These are phyloP conservation scores for Nothopassalora personata DNA, from an alignment of 2,329 filamentous ascomycete genomes.

Conservation along the genomic window DNA sequence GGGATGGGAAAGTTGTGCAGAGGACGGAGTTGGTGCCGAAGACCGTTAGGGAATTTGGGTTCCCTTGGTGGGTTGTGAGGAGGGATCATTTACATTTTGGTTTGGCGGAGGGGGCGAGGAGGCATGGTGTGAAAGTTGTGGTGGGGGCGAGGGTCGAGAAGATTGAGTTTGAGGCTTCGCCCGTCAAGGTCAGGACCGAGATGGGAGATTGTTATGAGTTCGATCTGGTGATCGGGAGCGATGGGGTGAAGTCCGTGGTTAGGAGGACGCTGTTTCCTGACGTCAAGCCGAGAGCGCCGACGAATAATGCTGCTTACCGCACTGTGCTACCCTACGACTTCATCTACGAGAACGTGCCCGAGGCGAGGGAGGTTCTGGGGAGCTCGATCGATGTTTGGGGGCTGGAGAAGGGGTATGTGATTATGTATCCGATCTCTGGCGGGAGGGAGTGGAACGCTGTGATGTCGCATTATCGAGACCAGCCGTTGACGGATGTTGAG, in stretches of 20 bases:
- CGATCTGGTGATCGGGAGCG: slow-evolving; percentile 26
- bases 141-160: slow-evolving; percentile 33
- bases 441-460: slow-evolving; percentile 44
- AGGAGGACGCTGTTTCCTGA: slow-evolving; percentile 37
- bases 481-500: slow-evolving; percentile 24
- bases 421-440: slow-evolving; percentile 41
- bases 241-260: slow-evolving; percentile 29
- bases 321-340: slow-evolving; percentile 40
- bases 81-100: slow-evolving; percentile 44
- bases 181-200: slow-evolving; percentile 29
- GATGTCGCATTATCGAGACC: slow-evolving; percentile 37
- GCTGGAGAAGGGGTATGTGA: slow-evolving; percentile 38
- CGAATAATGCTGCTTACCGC: slow-evolving; percentile 41
- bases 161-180: slow-evolving; percentile 27
- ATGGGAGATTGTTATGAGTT: slow-evolving; percentile 18
- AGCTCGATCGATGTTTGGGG: slow-evolving; percentile 43
- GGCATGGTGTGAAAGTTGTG: slow-evolving; percentile 36
- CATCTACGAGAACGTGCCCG: slow-evolving; percentile 25
- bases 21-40: slow-evolving; percentile 18
- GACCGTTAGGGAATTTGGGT: slow-evolving; percentile 29
- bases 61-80: slow-evolving; percentile 45
- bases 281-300: slow-evolving; percentile 35
- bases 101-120: slow-evolving; percentile 35
- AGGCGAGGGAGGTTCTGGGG: slow-evolving; percentile 13
- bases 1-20: slow-evolving; percentile 33